Percentiles rank a stretch among this genome's conserved stretches.
Evolutionary conservation across 2,329 filamentous ascomycete species (phyloP).

Genomic region (Trichoderma pleuroti): DNA sequence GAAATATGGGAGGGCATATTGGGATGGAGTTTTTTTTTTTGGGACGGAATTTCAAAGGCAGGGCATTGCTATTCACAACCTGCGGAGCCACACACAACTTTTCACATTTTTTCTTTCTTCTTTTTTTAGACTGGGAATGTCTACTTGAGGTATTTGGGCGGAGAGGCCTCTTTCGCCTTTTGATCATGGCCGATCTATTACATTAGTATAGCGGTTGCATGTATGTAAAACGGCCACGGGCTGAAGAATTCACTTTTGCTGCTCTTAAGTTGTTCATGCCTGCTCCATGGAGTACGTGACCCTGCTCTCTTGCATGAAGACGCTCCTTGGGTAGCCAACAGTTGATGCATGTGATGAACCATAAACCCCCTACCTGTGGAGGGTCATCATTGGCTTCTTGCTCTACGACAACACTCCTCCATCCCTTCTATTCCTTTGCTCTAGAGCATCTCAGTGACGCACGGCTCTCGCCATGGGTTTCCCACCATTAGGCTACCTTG

Average conservation of each 20-base stretch:
- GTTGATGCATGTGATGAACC: background rate
- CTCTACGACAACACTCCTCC: too few species aligned
- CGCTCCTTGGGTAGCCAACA: background rate
- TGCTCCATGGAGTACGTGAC: background rate
- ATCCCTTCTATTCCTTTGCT: too few species aligned
- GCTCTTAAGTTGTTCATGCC: background rate
- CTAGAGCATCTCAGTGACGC: too few species aligned
- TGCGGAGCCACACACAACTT: background rate
- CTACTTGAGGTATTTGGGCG: background rate
- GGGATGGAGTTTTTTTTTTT: constrained; percentile 16
- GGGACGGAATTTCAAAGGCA: background rate
- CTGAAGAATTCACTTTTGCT: background rate
- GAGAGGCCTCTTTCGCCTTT: background rate
- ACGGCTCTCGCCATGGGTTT: too few species aligned
- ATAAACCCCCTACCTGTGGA: too few species aligned
- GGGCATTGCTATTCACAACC: background rate
- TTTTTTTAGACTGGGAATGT: background rate
- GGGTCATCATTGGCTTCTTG: too few species aligned
- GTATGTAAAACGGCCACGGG: background rate
- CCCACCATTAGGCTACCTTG: too few species aligned
- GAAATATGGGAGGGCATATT: constrained; percentile 5
- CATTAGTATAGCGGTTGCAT: background rate
- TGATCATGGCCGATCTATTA: background rate
- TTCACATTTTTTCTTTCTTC: background rate
- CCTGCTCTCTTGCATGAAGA: too few species aligned